A percentile compares a stretch with the other conserved stretches of the same genome.
Evolutionary conservation across 75 land plant genomes (phyloP).

Genomic region (Ceratopteris richardii): DNA sequence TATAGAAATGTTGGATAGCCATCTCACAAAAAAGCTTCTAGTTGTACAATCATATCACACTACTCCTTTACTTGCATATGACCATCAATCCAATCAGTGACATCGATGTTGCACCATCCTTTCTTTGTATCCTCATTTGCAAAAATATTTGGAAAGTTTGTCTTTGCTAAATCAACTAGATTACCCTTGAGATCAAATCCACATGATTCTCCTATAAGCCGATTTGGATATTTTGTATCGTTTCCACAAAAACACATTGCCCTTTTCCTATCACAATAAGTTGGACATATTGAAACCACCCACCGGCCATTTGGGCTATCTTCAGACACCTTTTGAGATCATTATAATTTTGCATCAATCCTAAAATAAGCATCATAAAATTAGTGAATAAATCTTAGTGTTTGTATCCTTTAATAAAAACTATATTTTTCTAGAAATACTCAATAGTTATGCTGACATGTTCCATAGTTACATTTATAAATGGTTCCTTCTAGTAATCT

Average conservation of each 20-base stretch:
- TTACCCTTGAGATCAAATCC: conserved; percentile 37
- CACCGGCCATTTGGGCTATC: conserved; percentile 56
- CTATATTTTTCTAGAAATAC: no score
- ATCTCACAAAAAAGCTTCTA: conserved; percentile 72
- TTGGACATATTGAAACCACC: conserved; percentile 85
- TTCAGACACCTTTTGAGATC: conserved; percentile 23
- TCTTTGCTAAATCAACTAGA: conserved; percentile 53
- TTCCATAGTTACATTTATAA: no score
- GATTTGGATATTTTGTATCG: conserved; percentile 71
- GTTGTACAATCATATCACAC: conserved; percentile 65
- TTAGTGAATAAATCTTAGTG: no score
- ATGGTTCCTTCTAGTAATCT: no score
- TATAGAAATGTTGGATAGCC: conserved; percentile 44
- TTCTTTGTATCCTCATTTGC: conserved; percentile 45
- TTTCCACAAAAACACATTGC: conserved; percentile 90
- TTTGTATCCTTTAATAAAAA: no score
- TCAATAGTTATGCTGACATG: no score
- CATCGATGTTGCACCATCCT: conserved; percentile 93
- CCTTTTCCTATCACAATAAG: conserved; percentile 69
- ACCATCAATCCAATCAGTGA: conserved; percentile 44
- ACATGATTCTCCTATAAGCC: conserved; percentile 74
- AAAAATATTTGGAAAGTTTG: conserved; percentile 51
- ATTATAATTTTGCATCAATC: no score
- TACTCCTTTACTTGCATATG: conserved; percentile 51
- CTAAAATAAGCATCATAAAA: no score